Conservation (phyloP, 2,329 filamentous ascomycete genomes). For the Pestalotiopsis fici region DNA sequence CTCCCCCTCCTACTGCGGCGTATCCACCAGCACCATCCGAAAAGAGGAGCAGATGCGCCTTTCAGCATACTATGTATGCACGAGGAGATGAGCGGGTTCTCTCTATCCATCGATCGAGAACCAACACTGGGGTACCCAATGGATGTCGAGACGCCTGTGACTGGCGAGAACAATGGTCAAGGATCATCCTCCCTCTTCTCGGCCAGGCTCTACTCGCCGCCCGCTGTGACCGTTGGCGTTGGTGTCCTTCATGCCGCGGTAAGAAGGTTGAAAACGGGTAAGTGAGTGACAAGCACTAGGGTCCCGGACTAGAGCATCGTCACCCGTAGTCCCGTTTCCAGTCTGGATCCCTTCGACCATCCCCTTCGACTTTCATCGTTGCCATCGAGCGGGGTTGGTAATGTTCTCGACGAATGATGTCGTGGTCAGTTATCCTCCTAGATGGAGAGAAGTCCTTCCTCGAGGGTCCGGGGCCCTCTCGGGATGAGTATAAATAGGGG, state of each 20-base stretch:
- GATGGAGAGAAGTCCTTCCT: slow-evolving; percentile 26
- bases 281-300: slow-evolving; percentile 11
- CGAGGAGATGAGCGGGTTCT: slow-evolving; percentile 19
- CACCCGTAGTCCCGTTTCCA: slow-evolving; percentile 6
- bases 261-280: slow-evolving; percentile 8
- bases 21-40: slow-evolving; percentile 31
- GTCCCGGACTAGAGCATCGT: slow-evolving; percentile 8
- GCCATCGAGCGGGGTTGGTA: slow-evolving; percentile 37
- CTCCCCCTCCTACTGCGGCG: slow-evolving; percentile 24
- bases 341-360: slow-evolving; percentile 13
- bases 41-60: slow-evolving; percentile 32
- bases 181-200: slow-evolving; percentile 1
- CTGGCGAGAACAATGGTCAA: slow-evolving; percentile 7
- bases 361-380: slow-evolving; percentile 29
- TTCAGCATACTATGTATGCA: slow-evolving; percentile 40
- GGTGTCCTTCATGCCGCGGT: slow-evolving; percentile 7
- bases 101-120: slow-evolving; percentile 13
- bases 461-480: slow-evolving; percentile 18
- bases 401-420: slow-evolving; percentile 30
- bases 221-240: slow-evolving; percentile 11
- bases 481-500: slow-evolving; percentile 66
- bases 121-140: neutral
- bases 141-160: neutral
- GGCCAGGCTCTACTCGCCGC: slow-evolving; percentile 2
- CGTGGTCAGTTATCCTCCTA: slow-evolving; percentile 21